Base-by-base conservation (phyloP, 2,329 filamentous ascomycete genomes). In the Xylaria sp. region DNA sequence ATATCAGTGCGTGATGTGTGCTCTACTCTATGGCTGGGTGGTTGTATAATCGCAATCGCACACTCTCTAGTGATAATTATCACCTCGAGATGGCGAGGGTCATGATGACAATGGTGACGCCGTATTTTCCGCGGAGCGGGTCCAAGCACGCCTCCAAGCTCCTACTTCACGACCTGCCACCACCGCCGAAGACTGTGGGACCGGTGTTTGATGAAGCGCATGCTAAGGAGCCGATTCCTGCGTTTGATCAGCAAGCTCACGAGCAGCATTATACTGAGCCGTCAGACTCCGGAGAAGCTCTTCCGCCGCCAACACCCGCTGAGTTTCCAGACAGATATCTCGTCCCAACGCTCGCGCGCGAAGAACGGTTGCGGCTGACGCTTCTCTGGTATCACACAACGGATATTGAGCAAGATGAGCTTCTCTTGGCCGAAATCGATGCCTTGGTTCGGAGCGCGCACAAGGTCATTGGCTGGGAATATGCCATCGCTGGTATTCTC, bases 101-200 rank as follows among this genome's bases (percentile, higher is more conserved):
- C n/a, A 56, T 4, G 28, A 28, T 25, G 20, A 20, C 5, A 34
- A 41, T 28, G 34, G 32, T 51, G 41, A 52, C 3, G 34, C 44
- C 63, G 41, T 69, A 69, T 59, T 69, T 69, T 46, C 67, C 67
- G 2, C 32, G 67, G n/a, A 69, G 67, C 67, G 63, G 67, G 28
- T 25, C 63, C 37, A 58, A 58, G 37, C 57, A 69, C 39, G 5
- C 44, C 9, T 66, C 63, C 18, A 69, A 32, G 10, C 52, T 69
- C 15, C 67, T 69, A 3, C 41, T 60, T 20, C 67, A 66, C 5
- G 23, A 57, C 52, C 52, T 69, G 23, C 67, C 67, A 28, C 15
- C 63, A 18, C 56, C 51, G 18, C 67, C 63, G 12, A 55, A 32
- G 44, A 9, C n/a, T 32, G 52, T 66, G 23, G 67, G 63, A 25